Base-by-base conservation (phyloP, 106 monocot genomes). In the Iris macrosiphon region DNA sequence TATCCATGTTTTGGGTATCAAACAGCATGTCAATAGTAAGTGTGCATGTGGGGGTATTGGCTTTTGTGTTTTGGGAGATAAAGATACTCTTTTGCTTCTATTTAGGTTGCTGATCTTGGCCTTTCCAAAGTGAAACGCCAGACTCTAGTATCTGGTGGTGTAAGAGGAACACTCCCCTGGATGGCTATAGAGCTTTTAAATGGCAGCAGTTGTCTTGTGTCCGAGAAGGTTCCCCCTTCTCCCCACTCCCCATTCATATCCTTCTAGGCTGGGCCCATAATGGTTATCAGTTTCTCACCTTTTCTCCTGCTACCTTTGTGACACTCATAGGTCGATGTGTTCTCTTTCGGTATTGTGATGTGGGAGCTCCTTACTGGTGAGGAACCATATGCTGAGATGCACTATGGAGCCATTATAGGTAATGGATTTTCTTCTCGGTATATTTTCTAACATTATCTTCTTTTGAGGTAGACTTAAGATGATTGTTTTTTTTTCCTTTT, bases 331-430 rank as follows among this genome's bases (percentile, higher is more conserved):
- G 93, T 94, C 55, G 93, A 94, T 52, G 88, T 94, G 17, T 94
- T 94, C 63, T 94, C 93, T 16, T 94, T 81, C 60, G 93, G 84
- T 12, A 94, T 94, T 52, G 93, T 94, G 28, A 68, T 94, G 75
- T 94, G 93, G 93, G 93, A 94, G 50, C 80, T 94, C 25, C 67
- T 88, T 20, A 88, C 93, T 1, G 93, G 93, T 27, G 74, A 88
- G 43, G 93, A 94, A 64, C 93, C 93, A 17, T 94, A 94, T 38
- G 75, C 84, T 21, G 93, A 94, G 39, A 60, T 94, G 43, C 93
- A 94, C 31, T 94, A 94, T 62, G 93, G 93, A 28, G 80, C 81
- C 18, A 88, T 94, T 29, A 84, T 94, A 78, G 93, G 93, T 94
- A 68, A 23, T 29, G 19, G 7, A 31, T 32, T n/a, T 7, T 51